phyloP scores from a whole-genome alignment of 768 basidiomycete genomes.

The Leccinum boreale region DNA sequence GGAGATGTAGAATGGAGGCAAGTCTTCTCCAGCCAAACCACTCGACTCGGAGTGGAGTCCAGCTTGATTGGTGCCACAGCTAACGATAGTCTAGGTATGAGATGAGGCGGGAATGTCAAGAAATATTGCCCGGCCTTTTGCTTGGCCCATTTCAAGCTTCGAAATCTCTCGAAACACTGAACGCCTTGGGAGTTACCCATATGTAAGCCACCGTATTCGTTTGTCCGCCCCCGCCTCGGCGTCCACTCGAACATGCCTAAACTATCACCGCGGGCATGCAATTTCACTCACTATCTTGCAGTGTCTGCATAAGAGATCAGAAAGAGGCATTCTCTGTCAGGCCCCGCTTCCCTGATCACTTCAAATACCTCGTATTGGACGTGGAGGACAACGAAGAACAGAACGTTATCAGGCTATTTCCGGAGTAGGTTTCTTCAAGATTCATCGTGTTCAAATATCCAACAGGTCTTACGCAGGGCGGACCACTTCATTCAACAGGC shows the following conservation, averaged over 20 bases:
- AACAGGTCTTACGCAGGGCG: conserved; percentile 45
- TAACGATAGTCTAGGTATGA: conserved; percentile 60
- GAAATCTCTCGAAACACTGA: conserved; percentile 72
- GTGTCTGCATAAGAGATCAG: conserved; percentile 84
- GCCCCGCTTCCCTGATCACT: conserved; percentile 78
- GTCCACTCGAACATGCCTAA: background rate
- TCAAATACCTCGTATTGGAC: conserved; percentile 76
- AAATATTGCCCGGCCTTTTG: conserved; percentile 77
- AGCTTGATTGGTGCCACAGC: conserved; percentile 4
- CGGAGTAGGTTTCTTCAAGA: conserved; percentile 48
- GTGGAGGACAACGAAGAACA: conserved; percentile 94
- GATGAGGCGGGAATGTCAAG: conserved; percentile 94
- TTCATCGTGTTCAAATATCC: background rate
- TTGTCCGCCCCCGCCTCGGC: background rate
- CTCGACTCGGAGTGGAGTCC: background rate
- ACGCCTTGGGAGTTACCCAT: conserved; percentile 70
- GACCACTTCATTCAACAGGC: conserved; percentile 74
- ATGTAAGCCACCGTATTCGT: conserved; percentile 47
- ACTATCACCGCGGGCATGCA: background rate
- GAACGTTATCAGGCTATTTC: conserved; percentile 89
- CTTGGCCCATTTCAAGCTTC: conserved; percentile 89
- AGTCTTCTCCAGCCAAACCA: conserved; percentile 18
- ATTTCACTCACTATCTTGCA: conserved; percentile 26
- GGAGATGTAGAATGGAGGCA: conserved; percentile 84
- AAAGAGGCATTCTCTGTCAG: conserved; percentile 89